A percentile compares a stretch with the other conserved stretches of the same genome.
phyloP scores from a whole-genome alignment of 1,139 yeast species.

The Saccharomyces hybrid region DNA sequence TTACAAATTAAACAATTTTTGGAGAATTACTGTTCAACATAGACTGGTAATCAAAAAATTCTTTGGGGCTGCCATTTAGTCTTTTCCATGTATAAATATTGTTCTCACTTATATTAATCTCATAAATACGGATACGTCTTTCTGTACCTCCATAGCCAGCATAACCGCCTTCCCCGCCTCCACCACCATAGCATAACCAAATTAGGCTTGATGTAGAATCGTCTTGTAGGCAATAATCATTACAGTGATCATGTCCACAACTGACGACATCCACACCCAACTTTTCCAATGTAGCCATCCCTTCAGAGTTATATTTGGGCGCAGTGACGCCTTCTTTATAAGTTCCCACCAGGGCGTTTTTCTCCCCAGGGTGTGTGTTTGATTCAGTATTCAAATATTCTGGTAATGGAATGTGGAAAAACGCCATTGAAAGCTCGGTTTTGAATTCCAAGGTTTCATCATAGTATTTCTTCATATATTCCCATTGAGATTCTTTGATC shows the following conservation, averaged over 20 bases:
- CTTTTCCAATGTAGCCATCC: conserved; percentile 47
- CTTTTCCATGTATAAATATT: conserved; percentile 70
- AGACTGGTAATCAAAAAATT: conserved; percentile 48
- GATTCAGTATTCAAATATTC: conserved; percentile 51
- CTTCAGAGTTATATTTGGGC: conserved; percentile 61
- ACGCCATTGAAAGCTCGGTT: conserved; percentile 63
- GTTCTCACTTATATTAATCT: conserved; percentile 48
- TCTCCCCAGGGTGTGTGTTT: conserved; percentile 18
- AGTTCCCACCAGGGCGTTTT: conserved; percentile 48
- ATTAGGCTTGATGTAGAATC: conserved; percentile 37
- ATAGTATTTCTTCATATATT: conserved; percentile 45
- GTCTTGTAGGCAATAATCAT: conserved; percentile 67
- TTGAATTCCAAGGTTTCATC: conserved; percentile 19
- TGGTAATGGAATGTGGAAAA: conserved; percentile 87
- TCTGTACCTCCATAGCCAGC: conserved; percentile 83
- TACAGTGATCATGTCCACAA: conserved; percentile 93
- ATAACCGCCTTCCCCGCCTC: conserved; percentile 88
- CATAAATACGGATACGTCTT: conserved; percentile 66
- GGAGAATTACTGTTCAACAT: conserved; percentile 45
- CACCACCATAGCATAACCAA: conserved; percentile 94
- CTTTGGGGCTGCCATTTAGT: conserved; percentile 46
- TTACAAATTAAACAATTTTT: conserved; percentile 26
- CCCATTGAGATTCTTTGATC: conserved; percentile 66
- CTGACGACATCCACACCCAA: conserved; percentile 65
- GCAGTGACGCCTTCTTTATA: conserved; percentile 70